Evolutionary conservation across 2,329 filamentous ascomycete genomes (phyloP).

Genomic region (Penicillium nordicum): DNA sequence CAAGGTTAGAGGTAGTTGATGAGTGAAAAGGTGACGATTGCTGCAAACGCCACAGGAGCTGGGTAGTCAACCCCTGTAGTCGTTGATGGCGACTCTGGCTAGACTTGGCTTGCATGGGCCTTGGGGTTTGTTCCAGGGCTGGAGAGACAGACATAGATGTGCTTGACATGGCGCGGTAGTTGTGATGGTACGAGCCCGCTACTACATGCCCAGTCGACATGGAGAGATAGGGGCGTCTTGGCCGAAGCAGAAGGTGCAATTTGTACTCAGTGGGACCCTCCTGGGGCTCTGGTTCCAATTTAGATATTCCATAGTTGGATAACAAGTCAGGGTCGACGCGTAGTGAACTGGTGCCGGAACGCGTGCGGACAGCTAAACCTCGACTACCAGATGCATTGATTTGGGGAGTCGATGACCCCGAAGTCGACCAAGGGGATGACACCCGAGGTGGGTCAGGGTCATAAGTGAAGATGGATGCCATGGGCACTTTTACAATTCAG

Average conservation of each 20-base stretch:
- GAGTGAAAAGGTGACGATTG: constrained; percentile 91
- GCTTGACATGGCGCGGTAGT: constrained; percentile 28
- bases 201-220: constrained; percentile 63
- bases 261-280: constrained; percentile 97
- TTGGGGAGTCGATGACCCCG: constrained; percentile 46
- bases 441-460: constrained; percentile 84
- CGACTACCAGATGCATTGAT: constrained; percentile 24
- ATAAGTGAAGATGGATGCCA: constrained; percentile 96
- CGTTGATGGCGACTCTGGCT: constrained; percentile 75
- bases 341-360: constrained; percentile 38
- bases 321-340: constrained; percentile 40
- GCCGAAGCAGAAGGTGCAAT: constrained; percentile 78
- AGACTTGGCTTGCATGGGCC: constrained; percentile 48
- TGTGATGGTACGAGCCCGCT: constrained; percentile 50
- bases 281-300: constrained; percentile 84
- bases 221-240: constrained; percentile 68
- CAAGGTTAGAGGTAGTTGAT: constrained; percentile 69
- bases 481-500: constrained; percentile 37
- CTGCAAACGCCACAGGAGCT: constrained; percentile 89
- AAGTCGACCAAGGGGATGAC: constrained; percentile 80
- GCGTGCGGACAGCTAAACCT: constrained; percentile 25
- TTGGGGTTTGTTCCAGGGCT: constrained; percentile 32
- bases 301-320: constrained; percentile 64
- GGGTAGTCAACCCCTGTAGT: constrained; percentile 87
- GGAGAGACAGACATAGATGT: constrained; percentile 23